A percentile compares a stretch with the other conserved stretches of the same genome.
Evolutionary conservation across 1,139 yeast species (phyloP).

Genomic region (Waltiozyma sp.): DNA sequence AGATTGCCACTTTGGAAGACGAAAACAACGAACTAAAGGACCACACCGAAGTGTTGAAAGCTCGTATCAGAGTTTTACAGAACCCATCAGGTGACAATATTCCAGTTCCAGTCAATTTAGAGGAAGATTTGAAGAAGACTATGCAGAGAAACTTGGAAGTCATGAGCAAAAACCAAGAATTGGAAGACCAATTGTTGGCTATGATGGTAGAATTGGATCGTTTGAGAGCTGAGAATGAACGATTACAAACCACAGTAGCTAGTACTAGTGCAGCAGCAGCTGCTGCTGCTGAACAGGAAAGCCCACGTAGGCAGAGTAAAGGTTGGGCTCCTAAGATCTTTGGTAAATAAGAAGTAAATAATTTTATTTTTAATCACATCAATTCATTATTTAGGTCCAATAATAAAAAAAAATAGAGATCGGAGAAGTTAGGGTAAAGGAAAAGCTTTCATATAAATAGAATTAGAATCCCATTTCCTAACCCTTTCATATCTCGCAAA

Average conservation of each 20-base stretch:
- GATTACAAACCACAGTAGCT: background rate
- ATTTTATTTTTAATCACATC: too few relatives aligned
- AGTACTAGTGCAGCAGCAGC: background rate
- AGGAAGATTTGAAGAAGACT: conserved; percentile 35
- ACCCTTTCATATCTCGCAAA: too few relatives aligned
- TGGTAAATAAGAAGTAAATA: background rate
- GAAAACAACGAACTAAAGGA: conserved; percentile 47
- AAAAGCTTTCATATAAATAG: too few relatives aligned
- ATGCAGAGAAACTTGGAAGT: conserved; percentile 51
- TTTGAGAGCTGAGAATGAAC: conserved; percentile 8
- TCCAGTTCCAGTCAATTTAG: conserved; percentile 27
- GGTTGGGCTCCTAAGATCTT: background rate
- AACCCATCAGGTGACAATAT: conserved; percentile 20
- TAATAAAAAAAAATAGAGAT: too few relatives aligned
- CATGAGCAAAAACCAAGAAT: conserved; percentile 39
- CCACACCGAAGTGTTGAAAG: conserved; percentile 32
- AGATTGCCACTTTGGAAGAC: conserved; percentile 53
- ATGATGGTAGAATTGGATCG: conserved; percentile 20
- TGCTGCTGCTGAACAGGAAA: background rate
- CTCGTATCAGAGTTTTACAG: conserved; percentile 21
- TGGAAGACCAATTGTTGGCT: conserved; percentile 35
- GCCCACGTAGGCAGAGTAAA: conserved; percentile 1
- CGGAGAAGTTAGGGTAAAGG: too few relatives aligned
- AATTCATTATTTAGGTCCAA: too few relatives aligned
- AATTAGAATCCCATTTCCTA: too few relatives aligned